Percentiles rank a stretch among this genome's conserved stretches.
Evolutionary conservation across 176 grass and related monocot species (phyloP).

Genomic region (Oryza punctata): DNA sequence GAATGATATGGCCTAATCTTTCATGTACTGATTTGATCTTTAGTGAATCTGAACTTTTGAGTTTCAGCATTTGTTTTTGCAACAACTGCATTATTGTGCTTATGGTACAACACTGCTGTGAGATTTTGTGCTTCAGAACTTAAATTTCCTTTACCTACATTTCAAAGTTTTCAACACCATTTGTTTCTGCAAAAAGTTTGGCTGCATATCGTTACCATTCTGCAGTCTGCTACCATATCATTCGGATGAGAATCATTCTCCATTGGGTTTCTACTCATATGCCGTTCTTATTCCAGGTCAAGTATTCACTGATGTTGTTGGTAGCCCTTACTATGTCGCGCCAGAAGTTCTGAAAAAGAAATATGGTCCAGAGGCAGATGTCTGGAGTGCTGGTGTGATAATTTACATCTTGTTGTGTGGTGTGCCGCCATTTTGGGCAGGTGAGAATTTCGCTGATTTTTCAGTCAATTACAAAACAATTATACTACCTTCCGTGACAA

Average conservation of each 20-base stretch:
- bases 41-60: not conserved
- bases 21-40: not conserved
- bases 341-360: constrained; percentile 85
- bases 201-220: not conserved
- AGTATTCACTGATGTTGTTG: constrained; percentile 86
- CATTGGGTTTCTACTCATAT: constrained; percentile 9
- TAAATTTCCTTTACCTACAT: not conserved
- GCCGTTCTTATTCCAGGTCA: constrained; percentile 49
- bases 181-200: not conserved
- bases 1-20: not conserved
- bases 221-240: not conserved
- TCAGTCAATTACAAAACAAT: not conserved
- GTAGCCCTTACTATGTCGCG: constrained; percentile 92
- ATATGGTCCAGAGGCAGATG: constrained; percentile 86
- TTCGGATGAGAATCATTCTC: not conserved
- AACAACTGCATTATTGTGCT: not conserved
- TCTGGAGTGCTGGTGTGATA: constrained; percentile 93
- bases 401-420: constrained; percentile 90
- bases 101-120: not conserved
- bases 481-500: not conserved
- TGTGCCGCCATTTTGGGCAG: constrained; percentile 96
- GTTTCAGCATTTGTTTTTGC: not conserved
- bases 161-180: not conserved
- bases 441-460: constrained; percentile 16
- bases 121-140: not conserved